Percentiles rank a stretch among this genome's conserved stretches.
Conservation (phyloP, 148 eudicot genomes). For the Salicornia ramosissima region DNA sequence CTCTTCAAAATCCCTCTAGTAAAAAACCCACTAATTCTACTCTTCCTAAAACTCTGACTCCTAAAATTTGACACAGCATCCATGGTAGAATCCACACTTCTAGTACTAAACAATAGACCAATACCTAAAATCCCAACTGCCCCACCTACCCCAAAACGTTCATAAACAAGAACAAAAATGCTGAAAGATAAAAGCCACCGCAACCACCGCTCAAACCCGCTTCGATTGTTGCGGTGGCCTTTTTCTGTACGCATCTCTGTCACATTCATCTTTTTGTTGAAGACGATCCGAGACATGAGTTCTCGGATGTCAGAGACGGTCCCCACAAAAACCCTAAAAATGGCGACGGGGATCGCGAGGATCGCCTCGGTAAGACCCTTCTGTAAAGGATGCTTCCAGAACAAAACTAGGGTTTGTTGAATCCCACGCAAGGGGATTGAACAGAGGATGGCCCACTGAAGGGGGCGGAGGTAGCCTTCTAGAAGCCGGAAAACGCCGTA, state of each 20-base stretch:
- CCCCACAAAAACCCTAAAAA: constrained; percentile 65
- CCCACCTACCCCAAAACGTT: constrained; percentile 51
- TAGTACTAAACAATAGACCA: constrained; percentile 56
- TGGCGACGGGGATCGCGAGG: constrained; percentile 60
- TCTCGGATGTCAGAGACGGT: constrained; percentile 65
- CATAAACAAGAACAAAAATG: constrained; percentile 69
- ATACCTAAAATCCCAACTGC: constrained; percentile 48
- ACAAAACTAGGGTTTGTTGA: constrained; percentile 66
- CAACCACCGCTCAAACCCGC: constrained; percentile 55
- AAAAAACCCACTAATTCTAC: constrained; percentile 47
- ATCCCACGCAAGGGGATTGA: constrained; percentile 81
- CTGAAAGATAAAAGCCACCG: constrained; percentile 69
- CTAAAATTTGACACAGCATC: constrained; percentile 56
- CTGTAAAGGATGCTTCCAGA: constrained; percentile 76
- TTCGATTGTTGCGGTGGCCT: constrained; percentile 17
- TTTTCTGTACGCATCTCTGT: neutral
- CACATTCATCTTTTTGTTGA: neutral
- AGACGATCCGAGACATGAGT: constrained; percentile 25
- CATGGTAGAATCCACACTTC: constrained; percentile 60
- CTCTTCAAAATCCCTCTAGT: constrained; percentile 56
- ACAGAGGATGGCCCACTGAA: constrained; percentile 84
- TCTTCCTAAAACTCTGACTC: constrained; percentile 59
- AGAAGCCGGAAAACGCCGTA: constrained; percentile 61
- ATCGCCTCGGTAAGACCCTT: constrained; percentile 76
- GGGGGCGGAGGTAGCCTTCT: constrained; percentile 72